phyloP scores from a whole-genome alignment of 2,329 filamentous ascomycete species.

The Botrytis medusae region DNA sequence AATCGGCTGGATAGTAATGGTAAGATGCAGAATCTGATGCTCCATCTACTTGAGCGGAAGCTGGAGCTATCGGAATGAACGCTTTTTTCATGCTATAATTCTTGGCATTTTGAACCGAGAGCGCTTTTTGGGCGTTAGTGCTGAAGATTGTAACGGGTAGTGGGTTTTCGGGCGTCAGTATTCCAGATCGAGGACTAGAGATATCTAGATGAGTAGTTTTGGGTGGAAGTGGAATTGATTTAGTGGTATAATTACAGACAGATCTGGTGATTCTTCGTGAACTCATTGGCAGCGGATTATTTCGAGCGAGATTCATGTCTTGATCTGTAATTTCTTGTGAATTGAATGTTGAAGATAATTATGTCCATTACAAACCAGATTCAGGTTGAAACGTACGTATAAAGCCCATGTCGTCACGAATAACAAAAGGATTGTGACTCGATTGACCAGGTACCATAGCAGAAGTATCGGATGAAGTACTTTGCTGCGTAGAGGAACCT shows the following conservation, averaged over 20 bases:
- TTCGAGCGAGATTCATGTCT: neutral
- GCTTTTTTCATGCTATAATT: neutral
- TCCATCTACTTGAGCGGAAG: neutral
- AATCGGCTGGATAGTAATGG: neutral
- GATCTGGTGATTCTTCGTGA: neutral
- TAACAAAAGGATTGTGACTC: neutral
- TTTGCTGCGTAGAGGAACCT: neutral
- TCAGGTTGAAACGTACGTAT: conserved; percentile 2
- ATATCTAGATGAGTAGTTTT: neutral
- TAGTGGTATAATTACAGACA: neutral
- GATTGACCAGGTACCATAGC: neutral
- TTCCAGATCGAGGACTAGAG: neutral
- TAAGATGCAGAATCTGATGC: neutral
- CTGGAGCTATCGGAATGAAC: too few relatives aligned
- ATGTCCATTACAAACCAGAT: neutral
- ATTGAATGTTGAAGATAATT: neutral
- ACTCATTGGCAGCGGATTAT: neutral
- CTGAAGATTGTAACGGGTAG: neutral
- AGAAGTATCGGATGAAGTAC: neutral
- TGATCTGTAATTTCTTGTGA: neutral
- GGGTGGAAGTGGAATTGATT: too few relatives aligned
- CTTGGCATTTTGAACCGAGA: neutral
- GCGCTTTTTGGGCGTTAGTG: neutral
- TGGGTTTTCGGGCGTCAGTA: neutral
- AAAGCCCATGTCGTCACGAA: neutral